These are phyloP conservation scores for Trifolium pratense DNA, from an alignment of 306 rosid species.

Conservation along the genomic window DNA sequence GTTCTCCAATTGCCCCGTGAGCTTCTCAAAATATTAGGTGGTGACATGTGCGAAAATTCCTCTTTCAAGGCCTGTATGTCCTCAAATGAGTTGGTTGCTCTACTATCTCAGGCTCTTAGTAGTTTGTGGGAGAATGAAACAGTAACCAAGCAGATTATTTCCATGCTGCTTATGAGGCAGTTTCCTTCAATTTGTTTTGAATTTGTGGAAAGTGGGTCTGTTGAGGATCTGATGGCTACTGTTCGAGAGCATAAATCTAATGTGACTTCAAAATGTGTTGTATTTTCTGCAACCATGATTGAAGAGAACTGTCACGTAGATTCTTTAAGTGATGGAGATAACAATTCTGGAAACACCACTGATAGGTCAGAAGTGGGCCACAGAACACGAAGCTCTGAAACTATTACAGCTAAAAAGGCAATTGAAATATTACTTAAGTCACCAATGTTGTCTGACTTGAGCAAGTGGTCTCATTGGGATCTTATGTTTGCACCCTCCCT, in stretches of 20 bases:
- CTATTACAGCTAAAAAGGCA: conserved; percentile 65
- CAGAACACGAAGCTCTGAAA: conserved; percentile 39
- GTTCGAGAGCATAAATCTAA: conserved; percentile 53
- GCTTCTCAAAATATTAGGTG: conserved; percentile 51
- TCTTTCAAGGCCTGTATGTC: conserved; percentile 66
- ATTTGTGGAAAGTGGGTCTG: conserved; percentile 54
- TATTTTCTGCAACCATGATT: conserved; percentile 70
- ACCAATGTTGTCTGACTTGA: conserved; percentile 83
- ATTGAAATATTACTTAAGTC: conserved; percentile 68
- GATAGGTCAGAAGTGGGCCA: conserved; percentile 41
- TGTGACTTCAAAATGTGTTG: conserved; percentile 61
- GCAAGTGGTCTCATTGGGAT: conserved; percentile 97
- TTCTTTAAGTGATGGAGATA: conserved; percentile 50
- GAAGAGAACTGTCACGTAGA: conserved; percentile 48
- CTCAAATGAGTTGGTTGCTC: conserved; percentile 63
- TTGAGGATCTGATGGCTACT: conserved; percentile 59
- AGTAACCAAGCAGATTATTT: conserved; percentile 59
- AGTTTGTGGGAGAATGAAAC: conserved; percentile 63
- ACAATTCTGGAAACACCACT: conserved; percentile 43
- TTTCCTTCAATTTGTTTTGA: conserved; percentile 74
- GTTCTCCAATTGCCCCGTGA: conserved; percentile 64
- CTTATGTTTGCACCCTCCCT: conserved; percentile 74
- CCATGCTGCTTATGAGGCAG: conserved; percentile 68
- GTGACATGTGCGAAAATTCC: conserved; percentile 49
- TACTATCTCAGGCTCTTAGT: conserved; percentile 78